A percentile compares a stretch with the other conserved stretches of the same genome.
Evolutionary conservation across 257 asterid genomes (phyloP).

Genomic region (Asclepias syriaca): DNA sequence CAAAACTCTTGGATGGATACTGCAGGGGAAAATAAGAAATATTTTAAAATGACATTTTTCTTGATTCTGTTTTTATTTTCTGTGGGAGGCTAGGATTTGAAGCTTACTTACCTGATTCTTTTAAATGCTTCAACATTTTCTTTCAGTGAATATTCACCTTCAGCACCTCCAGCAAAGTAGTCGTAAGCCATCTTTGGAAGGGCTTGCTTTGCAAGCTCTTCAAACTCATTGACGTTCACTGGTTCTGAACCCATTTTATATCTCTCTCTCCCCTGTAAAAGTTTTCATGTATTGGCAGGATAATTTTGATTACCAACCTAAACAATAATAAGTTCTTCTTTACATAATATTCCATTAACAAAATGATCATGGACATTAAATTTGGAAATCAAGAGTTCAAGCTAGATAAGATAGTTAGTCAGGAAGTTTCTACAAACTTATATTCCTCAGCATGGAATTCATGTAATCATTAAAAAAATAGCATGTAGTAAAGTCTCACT

Average conservation of each 20-base stretch:
- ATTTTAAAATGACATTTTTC: not conserved
- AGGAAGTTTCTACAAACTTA: no score
- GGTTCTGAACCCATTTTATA: slow-evolving; percentile 40
- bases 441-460: no score
- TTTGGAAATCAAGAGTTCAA: no score
- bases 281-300: not conserved
- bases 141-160: slow-evolving; percentile 53
- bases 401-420: no score
- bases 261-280: slow-evolving; percentile 14
- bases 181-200: slow-evolving; percentile 68
- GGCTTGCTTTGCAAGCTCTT: slow-evolving; percentile 52
- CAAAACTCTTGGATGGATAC: slow-evolving; percentile 52
- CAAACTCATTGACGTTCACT: slow-evolving; percentile 40
- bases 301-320: no score
- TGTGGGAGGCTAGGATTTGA: not conserved
- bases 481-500: no score
- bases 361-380: no score
- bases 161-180: slow-evolving; percentile 55
- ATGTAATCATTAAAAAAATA: no score
- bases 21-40: slow-evolving; percentile 3
- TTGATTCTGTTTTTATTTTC: no score
- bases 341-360: no score
- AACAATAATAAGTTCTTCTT: no score
- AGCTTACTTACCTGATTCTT: slow-evolving; percentile 37
- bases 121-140: slow-evolving; percentile 50